Evolutionary conservation across 305 asterid species (phyloP).

Genomic region (Ilex paraguariensis): DNA sequence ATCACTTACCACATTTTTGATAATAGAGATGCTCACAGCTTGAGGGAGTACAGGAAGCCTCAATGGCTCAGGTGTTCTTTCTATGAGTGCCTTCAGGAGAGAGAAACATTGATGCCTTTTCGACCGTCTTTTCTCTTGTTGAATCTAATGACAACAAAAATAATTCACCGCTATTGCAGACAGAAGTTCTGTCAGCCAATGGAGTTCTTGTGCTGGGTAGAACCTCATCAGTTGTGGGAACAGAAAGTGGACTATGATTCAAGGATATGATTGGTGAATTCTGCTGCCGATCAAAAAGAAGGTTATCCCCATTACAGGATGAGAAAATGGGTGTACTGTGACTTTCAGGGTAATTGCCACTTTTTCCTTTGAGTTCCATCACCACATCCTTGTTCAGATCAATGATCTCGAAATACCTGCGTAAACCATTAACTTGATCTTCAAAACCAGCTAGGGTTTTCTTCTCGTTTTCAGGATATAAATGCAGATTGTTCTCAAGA

Average conservation of each 20-base stretch:
- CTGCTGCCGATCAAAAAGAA: background rate
- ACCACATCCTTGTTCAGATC: constrained; percentile 14
- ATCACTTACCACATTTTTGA: no score
- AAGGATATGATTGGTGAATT: background rate
- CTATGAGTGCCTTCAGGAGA: constrained; percentile 13
- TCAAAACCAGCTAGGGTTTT: background rate
- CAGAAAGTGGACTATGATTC: no score
- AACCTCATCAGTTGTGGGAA: no score
- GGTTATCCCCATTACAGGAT: background rate
- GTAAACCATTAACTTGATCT: constrained; percentile 23
- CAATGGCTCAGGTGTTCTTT: constrained; percentile 16
- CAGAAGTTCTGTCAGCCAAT: constrained; percentile 20
- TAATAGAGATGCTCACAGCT: no score
- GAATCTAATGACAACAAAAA: constrained; percentile 5
- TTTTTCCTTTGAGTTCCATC: constrained; percentile 1
- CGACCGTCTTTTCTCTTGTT: constrained; percentile 7
- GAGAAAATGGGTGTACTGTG: background rate
- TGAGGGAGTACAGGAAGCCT: no score
- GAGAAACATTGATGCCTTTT: constrained; percentile 3
- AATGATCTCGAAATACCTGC: constrained; percentile 20
- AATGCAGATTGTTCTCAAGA: no score
- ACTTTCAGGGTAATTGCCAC: no score
- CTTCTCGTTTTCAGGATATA: background rate
- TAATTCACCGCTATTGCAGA: constrained; percentile 11
- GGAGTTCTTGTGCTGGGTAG: constrained; percentile 21